Percentiles rank a stretch among this genome's conserved stretches.
Conservation (phyloP, 345 rosid species). For the Salix koriyanagi region DNA sequence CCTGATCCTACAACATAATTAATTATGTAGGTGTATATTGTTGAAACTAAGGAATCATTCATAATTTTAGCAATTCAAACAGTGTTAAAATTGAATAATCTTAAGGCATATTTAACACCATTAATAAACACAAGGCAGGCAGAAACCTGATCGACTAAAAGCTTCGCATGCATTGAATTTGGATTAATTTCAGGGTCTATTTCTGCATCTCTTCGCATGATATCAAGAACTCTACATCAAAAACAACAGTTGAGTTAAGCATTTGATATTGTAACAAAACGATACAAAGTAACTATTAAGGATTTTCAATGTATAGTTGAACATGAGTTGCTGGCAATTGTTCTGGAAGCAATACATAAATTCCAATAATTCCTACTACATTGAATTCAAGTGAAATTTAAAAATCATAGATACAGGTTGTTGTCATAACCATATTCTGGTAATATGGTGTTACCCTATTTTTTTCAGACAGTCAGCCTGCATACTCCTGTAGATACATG, state of each 20-base stretch:
- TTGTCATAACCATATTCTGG: neutral
- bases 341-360: neutral
- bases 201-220: slow-evolving; percentile 69
- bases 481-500: neutral
- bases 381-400: neutral
- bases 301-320: neutral
- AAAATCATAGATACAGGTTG: neutral
- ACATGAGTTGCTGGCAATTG: neutral
- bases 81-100: neutral
- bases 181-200: slow-evolving; percentile 61
- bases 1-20: neutral
- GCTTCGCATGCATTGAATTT: slow-evolving; percentile 54
- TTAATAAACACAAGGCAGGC: slow-evolving; percentile 14
- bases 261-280: slow-evolving; percentile 4
- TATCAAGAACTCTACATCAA: slow-evolving; percentile 70
- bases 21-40: neutral
- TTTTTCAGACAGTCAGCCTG: neutral
- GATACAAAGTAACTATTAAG: neutral
- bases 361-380: neutral
- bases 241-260: neutral
- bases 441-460: neutral
- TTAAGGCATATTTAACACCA: neutral
- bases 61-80: slow-evolving; percentile 8
- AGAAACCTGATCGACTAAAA: slow-evolving; percentile 71
- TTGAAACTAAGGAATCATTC: neutral